A percentile compares a stretch with the other conserved stretches of the same genome.
Evolutionary conservation across 2,329 filamentous ascomycete genomes (phyloP).

Genomic region (Xylariomycetidae sp.): DNA sequence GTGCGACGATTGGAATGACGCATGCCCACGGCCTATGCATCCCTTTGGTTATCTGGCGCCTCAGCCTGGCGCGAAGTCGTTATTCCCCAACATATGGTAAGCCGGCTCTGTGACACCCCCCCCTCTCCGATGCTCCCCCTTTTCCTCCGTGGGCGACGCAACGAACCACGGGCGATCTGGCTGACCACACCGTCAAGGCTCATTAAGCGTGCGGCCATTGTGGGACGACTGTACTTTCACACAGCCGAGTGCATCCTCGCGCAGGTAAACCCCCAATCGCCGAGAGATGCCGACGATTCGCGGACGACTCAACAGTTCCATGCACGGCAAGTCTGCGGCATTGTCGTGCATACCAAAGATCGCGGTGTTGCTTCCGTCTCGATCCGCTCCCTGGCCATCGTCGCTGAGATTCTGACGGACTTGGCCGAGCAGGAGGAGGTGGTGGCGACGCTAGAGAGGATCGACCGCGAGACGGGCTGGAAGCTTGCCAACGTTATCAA

Average conservation of each 20-base stretch:
- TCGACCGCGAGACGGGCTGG: conserved; percentile 75
- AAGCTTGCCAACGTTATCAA: conserved; percentile 65
- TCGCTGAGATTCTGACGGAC: conserved; percentile 66
- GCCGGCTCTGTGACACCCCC: conserved; percentile 1
- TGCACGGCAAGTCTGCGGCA: conserved; percentile 82
- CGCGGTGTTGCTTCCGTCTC: conserved; percentile 74
- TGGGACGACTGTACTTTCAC: conserved; percentile 85
- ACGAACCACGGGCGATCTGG: conserved; percentile 1
- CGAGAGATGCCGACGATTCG: conserved; percentile 61
- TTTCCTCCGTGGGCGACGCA: conserved; percentile 16
- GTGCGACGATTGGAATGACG: conserved; percentile 77
- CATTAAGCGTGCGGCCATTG: conserved; percentile 74
- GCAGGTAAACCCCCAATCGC: conserved; percentile 69
- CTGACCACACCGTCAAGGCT: conserved; percentile 50
- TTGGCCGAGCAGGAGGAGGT: conserved; percentile 76
- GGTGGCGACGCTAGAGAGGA: conserved; percentile 68
- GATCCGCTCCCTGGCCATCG: conserved; percentile 73
- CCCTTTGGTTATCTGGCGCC: conserved; percentile 74
- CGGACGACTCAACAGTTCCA: conserved; percentile 66
- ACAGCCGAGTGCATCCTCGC: conserved; percentile 77
- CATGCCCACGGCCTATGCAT: conserved; percentile 80
- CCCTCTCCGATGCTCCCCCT: not conserved
- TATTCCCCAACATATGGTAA: conserved; percentile 83
- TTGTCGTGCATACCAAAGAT: conserved; percentile 80
- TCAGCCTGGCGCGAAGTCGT: conserved; percentile 52